A percentile compares a stretch with the other conserved stretches of the same genome.
These are phyloP conservation scores for Pythium scleroteichum DNA, from an alignment of 352 stramenopile species.

Conservation along the genomic window DNA sequence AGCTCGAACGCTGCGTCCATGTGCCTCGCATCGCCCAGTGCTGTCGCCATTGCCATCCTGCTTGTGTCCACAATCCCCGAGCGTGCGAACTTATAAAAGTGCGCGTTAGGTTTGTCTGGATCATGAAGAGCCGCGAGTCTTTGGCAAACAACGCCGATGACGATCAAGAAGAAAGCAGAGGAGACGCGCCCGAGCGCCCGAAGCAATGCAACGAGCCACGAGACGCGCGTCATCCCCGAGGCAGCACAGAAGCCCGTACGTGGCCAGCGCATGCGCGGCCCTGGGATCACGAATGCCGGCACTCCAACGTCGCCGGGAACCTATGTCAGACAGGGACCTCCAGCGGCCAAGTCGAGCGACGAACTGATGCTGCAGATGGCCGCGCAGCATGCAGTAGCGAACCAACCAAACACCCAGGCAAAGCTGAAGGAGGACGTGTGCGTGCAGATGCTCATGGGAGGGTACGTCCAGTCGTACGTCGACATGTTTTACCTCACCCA, in stretches of 20 bases:
- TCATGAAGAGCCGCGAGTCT: constrained; percentile 21
- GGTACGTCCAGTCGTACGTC: constrained; percentile 93
- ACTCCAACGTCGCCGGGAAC: background rate
- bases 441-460: constrained; percentile 83
- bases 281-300: constrained; percentile 17
- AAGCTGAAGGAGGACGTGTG: constrained; percentile 82
- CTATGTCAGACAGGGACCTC: background rate
- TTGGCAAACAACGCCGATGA: constrained; percentile 4
- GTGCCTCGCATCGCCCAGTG: background rate
- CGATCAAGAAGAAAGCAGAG: constrained; percentile 23
- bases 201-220: constrained; percentile 4
- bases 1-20: constrained; percentile 61
- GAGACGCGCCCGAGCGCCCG: constrained; percentile 13
- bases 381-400: constrained; percentile 5
- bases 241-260: constrained; percentile 54
- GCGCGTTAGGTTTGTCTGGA: constrained; percentile 10
- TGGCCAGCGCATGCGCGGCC: constrained; percentile 60
- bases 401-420: constrained; percentile 39
- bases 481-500: constrained; percentile 95
- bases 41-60: constrained; percentile 1
- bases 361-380: constrained; percentile 17
- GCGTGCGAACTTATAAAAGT: constrained; percentile 8
- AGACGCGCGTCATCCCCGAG: constrained; percentile 36
- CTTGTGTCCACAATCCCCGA: too few relatives aligned
- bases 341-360: constrained; percentile 15